phyloP scores from a whole-genome alignment of 2,329 filamentous ascomycete species.

The Botrytis fragariae region DNA sequence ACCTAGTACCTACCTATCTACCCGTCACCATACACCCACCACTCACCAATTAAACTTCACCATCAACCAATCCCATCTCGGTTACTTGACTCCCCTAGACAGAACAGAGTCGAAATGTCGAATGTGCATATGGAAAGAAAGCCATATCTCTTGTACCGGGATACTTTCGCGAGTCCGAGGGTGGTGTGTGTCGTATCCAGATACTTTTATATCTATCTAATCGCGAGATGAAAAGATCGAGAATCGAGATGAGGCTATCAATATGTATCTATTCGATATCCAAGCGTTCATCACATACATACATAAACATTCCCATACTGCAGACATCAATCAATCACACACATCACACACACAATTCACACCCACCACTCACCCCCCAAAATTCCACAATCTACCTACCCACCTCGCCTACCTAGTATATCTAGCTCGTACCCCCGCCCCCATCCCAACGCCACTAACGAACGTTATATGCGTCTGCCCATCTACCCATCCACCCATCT shows the following conservation, averaged over 20 bases:
- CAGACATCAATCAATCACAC: too few relatives aligned
- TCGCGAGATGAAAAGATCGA: too few relatives aligned
- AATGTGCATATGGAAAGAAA: background rate
- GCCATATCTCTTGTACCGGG: background rate
- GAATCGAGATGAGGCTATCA: too few relatives aligned
- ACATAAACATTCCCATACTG: too few relatives aligned
- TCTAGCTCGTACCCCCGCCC: too few relatives aligned
- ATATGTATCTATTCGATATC: too few relatives aligned
- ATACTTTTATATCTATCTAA: background rate
- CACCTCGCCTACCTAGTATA: too few relatives aligned
- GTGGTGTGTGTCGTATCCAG: background rate
- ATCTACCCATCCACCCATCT: background rate
- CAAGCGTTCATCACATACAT: too few relatives aligned
- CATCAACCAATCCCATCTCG: background rate
- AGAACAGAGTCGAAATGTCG: background rate
- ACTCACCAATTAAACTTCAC: background rate
- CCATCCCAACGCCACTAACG: slow-evolving; percentile 3
- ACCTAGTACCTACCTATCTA: background rate
- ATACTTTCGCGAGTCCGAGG: background rate
- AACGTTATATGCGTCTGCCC: background rate
- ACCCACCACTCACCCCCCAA: too few relatives aligned
- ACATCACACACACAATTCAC: too few relatives aligned
- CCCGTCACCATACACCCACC: background rate
- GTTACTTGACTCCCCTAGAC: background rate
- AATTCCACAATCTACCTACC: too few relatives aligned